Conservation (phyloP, 1,284 basidiomycete species). For the Pulchroboletus neoregius region DNA sequence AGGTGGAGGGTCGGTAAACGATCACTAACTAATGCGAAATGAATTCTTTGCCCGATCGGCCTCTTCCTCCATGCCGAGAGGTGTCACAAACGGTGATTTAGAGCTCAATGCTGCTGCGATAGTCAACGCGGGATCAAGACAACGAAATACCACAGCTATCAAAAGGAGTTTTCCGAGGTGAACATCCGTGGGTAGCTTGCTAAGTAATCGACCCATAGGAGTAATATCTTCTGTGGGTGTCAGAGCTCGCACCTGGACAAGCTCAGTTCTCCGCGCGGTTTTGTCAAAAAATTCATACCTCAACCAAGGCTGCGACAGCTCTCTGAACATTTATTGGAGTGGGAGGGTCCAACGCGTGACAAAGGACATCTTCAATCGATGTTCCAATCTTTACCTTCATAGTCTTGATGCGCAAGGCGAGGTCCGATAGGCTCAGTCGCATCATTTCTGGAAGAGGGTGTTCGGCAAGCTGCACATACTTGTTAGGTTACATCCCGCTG, state of each 20-base stretch:
- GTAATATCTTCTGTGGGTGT: constrained; percentile 91
- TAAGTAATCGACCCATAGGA: constrained; percentile 87
- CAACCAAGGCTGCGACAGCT: constrained; percentile 87
- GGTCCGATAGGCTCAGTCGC: constrained; percentile 89
- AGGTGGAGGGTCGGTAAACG: background rate
- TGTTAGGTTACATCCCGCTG: constrained; percentile 27
- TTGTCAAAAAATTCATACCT: constrained; percentile 48
- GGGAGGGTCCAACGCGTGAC: constrained; percentile 89
- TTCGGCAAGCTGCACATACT: constrained; percentile 68
- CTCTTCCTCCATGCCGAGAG: constrained; percentile 84
- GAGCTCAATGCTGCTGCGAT: constrained; percentile 92
- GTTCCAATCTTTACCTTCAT: constrained; percentile 87
- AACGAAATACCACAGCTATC: constrained; percentile 82
- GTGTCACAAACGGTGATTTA: constrained; percentile 90
- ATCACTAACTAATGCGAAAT: constrained; percentile 69
- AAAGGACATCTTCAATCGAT: constrained; percentile 88
- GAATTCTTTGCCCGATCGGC: constrained; percentile 81
- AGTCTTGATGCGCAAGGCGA: constrained; percentile 95
- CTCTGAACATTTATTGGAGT: constrained; percentile 85
- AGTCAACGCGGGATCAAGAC: constrained; percentile 92
- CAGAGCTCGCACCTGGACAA: constrained; percentile 70
- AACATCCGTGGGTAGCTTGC: constrained; percentile 93
- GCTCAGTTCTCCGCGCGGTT: constrained; percentile 5
- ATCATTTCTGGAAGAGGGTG: constrained; percentile 96
- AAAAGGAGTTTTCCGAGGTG: constrained; percentile 95